Evolutionary conservation across 2,329 filamentous ascomycete genomes (phyloP).

Genomic region (Paecilomyces fulvus): DNA sequence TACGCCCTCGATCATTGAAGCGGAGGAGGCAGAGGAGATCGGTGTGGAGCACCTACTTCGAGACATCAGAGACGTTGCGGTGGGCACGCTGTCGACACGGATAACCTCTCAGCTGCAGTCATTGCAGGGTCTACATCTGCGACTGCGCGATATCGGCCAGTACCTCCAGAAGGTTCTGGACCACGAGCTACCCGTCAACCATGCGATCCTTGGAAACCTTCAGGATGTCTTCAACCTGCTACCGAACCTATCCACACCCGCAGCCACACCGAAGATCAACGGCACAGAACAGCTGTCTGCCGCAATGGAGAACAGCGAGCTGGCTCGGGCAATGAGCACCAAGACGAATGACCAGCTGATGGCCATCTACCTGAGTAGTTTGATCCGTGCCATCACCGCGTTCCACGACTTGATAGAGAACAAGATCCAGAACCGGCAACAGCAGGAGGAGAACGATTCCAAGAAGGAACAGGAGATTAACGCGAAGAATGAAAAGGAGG

Average conservation of each 20-base stretch:
- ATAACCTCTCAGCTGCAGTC: conserved; percentile 98
- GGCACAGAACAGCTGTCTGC: conserved; percentile 45
- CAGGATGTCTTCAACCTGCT: conserved; percentile 99
- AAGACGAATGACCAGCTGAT: conserved; percentile 99
- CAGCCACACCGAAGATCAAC: conserved; percentile 51
- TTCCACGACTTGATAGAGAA: conserved; percentile 99
- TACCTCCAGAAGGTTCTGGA: conserved; percentile 96
- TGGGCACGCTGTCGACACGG: conserved; percentile 89
- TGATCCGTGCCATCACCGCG: conserved; percentile 95
- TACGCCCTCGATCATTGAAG: conserved; percentile 96
- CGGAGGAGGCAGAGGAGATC: conserved; percentile 97
- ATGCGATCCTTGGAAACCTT: conserved; percentile 94
- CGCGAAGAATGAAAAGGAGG: conserved; percentile 56
- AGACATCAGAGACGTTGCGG: conserved; percentile 96
- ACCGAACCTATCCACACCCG: conserved; percentile 84
- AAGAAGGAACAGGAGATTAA: conserved; percentile 63
- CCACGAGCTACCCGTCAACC: conserved; percentile 87
- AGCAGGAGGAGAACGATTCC: conserved; percentile 87
- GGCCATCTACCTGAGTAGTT: conserved; percentile 92
- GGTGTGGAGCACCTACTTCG: conserved; percentile 95
- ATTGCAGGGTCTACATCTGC: conserved; percentile 87
- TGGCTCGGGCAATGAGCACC: conserved; percentile 93
- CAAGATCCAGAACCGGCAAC: conserved; percentile 98
- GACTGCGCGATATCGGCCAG: conserved; percentile 86
- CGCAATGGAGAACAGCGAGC: conserved; percentile 63